Evolutionary conservation across 305 asterid species (phyloP).

Genomic region (Plantago lanceolata): DNA sequence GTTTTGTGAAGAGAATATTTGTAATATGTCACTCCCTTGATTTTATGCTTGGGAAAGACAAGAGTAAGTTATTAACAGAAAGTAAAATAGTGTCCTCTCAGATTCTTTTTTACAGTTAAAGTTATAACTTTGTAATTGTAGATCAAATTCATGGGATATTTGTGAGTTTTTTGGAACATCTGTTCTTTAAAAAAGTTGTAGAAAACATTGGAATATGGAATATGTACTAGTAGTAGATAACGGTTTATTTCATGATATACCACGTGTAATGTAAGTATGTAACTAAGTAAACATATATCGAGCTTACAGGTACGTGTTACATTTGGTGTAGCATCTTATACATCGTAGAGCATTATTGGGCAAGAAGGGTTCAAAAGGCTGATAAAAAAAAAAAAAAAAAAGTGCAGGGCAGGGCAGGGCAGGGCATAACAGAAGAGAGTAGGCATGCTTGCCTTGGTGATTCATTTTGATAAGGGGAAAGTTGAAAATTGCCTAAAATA

Average conservation of each 20-base stretch:
- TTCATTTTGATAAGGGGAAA: slow-evolving; percentile 18
- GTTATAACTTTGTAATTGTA: too few species aligned
- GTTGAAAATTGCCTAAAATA: slow-evolving; percentile 24
- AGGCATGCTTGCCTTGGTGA: slow-evolving; percentile 24
- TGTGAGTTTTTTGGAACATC: too few species aligned
- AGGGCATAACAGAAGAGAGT: slow-evolving; percentile 19
- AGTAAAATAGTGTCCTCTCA: background rate
- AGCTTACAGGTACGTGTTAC: too few species aligned
- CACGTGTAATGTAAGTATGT: too few species aligned
- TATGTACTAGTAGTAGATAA: background rate
- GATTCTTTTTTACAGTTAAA: background rate
- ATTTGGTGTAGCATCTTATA: too few species aligned
- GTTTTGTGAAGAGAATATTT: background rate
- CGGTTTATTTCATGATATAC: too few species aligned
- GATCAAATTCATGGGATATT: too few species aligned
- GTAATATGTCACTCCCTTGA: background rate
- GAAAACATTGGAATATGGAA: background rate
- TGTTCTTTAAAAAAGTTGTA: background rate
- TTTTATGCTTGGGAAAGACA: slow-evolving; percentile 1
- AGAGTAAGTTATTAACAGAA: background rate
- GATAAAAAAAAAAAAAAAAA: too few species aligned
- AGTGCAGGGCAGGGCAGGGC: slow-evolving; percentile 20
- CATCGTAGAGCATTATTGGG: slow-evolving; percentile 11
- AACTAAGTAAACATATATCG: too few species aligned
- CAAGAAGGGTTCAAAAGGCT: slow-evolving; percentile 39